Conservation (phyloP, 2,329 filamentous ascomycete species). For the Lachnellula arida region DNA sequence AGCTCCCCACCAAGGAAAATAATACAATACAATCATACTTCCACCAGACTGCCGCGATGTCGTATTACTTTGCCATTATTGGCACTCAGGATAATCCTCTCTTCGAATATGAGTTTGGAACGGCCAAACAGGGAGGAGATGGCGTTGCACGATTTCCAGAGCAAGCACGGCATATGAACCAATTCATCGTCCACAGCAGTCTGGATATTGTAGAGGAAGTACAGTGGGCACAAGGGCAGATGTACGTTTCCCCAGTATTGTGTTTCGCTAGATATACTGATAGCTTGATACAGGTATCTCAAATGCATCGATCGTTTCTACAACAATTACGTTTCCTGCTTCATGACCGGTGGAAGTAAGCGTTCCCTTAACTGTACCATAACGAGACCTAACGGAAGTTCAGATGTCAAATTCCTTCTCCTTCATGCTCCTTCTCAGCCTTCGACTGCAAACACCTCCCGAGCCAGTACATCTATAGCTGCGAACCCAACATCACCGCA, state of each 20-base stretch:
- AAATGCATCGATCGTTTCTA: slow-evolving; percentile 97
- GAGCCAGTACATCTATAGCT: slow-evolving; percentile 65
- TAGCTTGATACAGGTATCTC: slow-evolving; percentile 63
- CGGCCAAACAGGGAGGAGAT: slow-evolving; percentile 92
- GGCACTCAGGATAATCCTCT: slow-evolving; percentile 93
- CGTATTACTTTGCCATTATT: slow-evolving; percentile 97
- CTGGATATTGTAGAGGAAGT: slow-evolving; percentile 95
- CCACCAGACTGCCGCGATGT: slow-evolving; percentile 54
- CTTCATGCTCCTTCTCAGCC: slow-evolving; percentile 71
- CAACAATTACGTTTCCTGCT: slow-evolving; percentile 91
- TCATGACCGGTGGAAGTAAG: slow-evolving; percentile 76
- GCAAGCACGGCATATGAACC: slow-evolving; percentile 88
- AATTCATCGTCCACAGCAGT: slow-evolving; percentile 92
- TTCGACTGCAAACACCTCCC: slow-evolving; percentile 40
- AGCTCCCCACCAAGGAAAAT: too few species aligned
- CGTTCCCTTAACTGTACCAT: slow-evolving; percentile 1
- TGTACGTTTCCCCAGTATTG: slow-evolving; percentile 49
- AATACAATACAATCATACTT: background rate
- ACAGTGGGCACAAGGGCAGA: slow-evolving; percentile 82
- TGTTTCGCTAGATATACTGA: slow-evolving; percentile 3
- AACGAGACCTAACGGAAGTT: slow-evolving; percentile 4
- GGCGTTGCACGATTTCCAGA: slow-evolving; percentile 84
- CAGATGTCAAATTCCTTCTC: slow-evolving; percentile 83
- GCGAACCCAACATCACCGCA: slow-evolving; percentile 84
- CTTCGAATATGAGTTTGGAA: slow-evolving; percentile 96